phyloP scores from a whole-genome alignment of 225 moss, liverwort and hornwort genomes.

The Pseudoscleropodium purum region DNA sequence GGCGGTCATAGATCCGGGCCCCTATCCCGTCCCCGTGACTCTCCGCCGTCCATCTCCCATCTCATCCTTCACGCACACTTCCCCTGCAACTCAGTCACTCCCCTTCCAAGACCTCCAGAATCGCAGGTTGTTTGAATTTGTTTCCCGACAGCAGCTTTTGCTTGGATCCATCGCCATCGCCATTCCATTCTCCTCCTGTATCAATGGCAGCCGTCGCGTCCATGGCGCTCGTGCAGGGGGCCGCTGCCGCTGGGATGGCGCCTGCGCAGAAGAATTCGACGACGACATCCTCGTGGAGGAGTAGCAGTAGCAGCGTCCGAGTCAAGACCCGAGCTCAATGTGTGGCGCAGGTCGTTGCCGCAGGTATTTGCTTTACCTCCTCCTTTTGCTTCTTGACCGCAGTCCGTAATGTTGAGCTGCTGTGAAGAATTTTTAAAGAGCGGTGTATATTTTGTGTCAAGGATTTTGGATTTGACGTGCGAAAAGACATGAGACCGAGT shows the following conservation, averaged over 20 bases:
- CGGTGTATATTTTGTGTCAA: neutral
- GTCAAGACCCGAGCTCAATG: neutral
- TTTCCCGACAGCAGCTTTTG: too few species aligned
- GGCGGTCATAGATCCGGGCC: too few species aligned
- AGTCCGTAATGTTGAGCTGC: neutral
- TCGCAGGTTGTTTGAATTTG: neutral
- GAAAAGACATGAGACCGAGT: too few species aligned
- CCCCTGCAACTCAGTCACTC: neutral
- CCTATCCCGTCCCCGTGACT: too few species aligned
- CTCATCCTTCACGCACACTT: neutral
- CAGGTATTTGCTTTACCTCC: neutral
- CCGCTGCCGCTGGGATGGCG: neutral
- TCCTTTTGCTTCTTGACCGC: neutral
- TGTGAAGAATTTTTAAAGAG: neutral
- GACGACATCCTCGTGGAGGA: neutral
- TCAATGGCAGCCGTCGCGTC: neutral
- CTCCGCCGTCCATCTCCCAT: neutral
- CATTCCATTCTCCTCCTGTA: neutral
- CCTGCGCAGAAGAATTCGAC: neutral
- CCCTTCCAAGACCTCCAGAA: neutral
- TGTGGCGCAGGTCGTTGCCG: constrained; percentile 9
- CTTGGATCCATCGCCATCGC: too few species aligned
- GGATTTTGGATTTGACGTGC: neutral
- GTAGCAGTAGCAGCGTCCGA: too few species aligned
- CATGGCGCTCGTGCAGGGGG: neutral